Evolutionary conservation across 2,329 filamentous ascomycete genomes (phyloP).

Genomic region (Phoma sp.): DNA sequence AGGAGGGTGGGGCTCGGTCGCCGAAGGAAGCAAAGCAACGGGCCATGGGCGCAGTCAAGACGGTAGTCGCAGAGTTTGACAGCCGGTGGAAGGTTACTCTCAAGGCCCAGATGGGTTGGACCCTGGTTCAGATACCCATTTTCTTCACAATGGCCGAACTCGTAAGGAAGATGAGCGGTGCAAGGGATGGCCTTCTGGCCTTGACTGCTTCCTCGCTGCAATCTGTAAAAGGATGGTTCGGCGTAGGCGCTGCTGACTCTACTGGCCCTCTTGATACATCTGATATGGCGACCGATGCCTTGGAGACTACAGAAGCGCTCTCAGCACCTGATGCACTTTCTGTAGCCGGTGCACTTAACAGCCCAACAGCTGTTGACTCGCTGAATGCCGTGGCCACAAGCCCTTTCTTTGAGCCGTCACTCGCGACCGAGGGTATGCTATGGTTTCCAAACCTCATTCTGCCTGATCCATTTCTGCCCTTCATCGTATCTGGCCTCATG

Average conservation of each 20-base stretch:
- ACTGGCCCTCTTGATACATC: not conserved
- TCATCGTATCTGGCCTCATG: conserved; percentile 56
- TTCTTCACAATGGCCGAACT: conserved; percentile 47
- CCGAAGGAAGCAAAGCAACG: conserved; percentile 22
- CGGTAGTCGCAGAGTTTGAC: conserved; percentile 30
- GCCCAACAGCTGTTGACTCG: not conserved
- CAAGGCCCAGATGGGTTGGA: conserved; percentile 34
- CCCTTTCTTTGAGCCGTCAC: conserved; percentile 54
- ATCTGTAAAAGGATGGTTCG: conserved; percentile 2
- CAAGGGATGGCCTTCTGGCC: conserved; percentile 38
- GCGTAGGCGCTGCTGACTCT: not conserved
- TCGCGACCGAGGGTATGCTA: conserved; percentile 63
- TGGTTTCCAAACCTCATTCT: conserved; percentile 66
- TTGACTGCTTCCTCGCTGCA: conserved; percentile 24
- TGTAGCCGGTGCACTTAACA: not conserved
- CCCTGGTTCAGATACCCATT: conserved; percentile 42
- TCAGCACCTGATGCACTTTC: not conserved
- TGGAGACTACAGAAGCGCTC: not conserved
- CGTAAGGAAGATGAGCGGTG: conserved; percentile 44
- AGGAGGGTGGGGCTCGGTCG: conserved; percentile 27
- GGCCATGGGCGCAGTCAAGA: conserved; percentile 28
- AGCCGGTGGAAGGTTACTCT: conserved; percentile 39
- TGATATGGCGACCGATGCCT: not conserved
- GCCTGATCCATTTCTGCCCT: conserved; percentile 61
- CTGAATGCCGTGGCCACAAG: conserved; percentile 19